A percentile compares a stretch with the other conserved stretches of the same genome.
These are phyloP conservation scores for Metschnikowia lochheadii DNA, from an alignment of 805 yeast species.

Conservation along the genomic window DNA sequence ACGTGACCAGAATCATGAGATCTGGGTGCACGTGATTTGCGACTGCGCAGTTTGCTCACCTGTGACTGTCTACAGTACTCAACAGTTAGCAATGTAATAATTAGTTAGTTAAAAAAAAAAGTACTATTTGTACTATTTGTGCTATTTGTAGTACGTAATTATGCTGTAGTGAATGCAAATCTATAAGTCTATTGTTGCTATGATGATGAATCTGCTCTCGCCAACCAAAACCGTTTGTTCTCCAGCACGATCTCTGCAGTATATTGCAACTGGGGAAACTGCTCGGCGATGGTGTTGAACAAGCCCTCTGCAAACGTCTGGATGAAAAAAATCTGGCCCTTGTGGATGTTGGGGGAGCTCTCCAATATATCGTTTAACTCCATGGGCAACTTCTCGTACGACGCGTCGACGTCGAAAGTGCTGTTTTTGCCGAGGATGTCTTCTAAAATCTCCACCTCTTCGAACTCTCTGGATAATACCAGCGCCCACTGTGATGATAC, in stretches of 20 bases:
- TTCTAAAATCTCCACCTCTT: conserved; percentile 58
- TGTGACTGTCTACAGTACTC: background rate
- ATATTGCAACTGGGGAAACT: conserved; percentile 59
- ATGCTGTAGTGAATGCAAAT: background rate
- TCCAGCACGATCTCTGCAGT: conserved; percentile 49
- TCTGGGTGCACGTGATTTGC: background rate
- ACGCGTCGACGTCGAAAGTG: conserved; percentile 11
- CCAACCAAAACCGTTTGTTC: conserved; percentile 56
- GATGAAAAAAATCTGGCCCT: conserved; percentile 81
- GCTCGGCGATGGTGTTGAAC: conserved; percentile 58
- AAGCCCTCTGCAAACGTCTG: conserved; percentile 74
- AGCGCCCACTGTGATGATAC: conserved; percentile 85
- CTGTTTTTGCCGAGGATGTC: conserved; percentile 11
- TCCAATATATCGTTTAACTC: conserved; percentile 42
- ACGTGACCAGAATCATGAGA: background rate
- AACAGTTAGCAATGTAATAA: too few relatives aligned
- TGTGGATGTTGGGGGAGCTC: conserved; percentile 49
- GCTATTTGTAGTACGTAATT: too few relatives aligned
- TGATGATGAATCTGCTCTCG: conserved; percentile 6
- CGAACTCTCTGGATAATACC: conserved; percentile 72
- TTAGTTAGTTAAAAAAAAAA: too few relatives aligned
- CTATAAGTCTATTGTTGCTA: conserved; percentile 4
- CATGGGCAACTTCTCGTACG: conserved; percentile 36
- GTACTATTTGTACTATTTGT: too few relatives aligned
- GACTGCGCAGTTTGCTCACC: background rate